Conservation (phyloP, 2,329 filamentous ascomycete genomes). For the Colletotrichum horii region DNA sequence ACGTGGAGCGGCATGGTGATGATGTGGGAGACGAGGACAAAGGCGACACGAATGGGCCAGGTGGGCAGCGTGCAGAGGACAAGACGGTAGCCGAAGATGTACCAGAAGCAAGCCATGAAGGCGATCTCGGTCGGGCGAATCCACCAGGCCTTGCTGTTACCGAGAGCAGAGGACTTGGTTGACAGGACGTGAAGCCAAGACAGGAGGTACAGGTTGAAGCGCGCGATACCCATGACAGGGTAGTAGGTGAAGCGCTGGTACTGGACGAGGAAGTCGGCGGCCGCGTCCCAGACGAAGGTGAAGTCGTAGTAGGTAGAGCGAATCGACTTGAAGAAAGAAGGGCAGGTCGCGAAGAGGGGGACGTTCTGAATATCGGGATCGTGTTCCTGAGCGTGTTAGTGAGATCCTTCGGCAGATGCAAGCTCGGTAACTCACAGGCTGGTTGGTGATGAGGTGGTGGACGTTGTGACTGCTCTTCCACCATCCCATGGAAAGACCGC, state of each 20-base stretch:
- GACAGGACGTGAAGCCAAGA: constrained; percentile 70
- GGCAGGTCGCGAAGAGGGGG: constrained; percentile 71
- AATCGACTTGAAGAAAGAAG: constrained; percentile 69
- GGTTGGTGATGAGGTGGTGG: constrained; percentile 71
- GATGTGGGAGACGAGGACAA: constrained; percentile 68
- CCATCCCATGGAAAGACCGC: constrained; percentile 70
- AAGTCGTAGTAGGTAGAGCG: constrained; percentile 71
- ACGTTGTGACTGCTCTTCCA: constrained; percentile 75
- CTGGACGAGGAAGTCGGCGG: constrained; percentile 62
- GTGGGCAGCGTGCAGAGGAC: constrained; percentile 65
- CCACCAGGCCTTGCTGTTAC: constrained; percentile 66
- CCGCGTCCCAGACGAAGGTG: constrained; percentile 66
- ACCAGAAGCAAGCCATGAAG: constrained; percentile 71
- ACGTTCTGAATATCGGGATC: constrained; percentile 70
- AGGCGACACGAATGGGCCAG: constrained; percentile 61
- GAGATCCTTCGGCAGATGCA: background rate
- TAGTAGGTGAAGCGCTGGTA: constrained; percentile 74
- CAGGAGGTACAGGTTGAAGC: constrained; percentile 75
- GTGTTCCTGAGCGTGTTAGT: constrained; percentile 45
- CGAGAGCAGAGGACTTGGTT: constrained; percentile 59
- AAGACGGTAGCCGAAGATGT: constrained; percentile 70
- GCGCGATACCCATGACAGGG: constrained; percentile 68
- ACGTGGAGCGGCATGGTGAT: constrained; percentile 73
- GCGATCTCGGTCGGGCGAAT: constrained; percentile 69
- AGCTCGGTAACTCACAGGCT: constrained; percentile 44